Evolutionary conservation across 305 asterid species (phyloP), one percentile per base, ranked within the genome.

Genomic region (Solanum chacoense): DNA sequence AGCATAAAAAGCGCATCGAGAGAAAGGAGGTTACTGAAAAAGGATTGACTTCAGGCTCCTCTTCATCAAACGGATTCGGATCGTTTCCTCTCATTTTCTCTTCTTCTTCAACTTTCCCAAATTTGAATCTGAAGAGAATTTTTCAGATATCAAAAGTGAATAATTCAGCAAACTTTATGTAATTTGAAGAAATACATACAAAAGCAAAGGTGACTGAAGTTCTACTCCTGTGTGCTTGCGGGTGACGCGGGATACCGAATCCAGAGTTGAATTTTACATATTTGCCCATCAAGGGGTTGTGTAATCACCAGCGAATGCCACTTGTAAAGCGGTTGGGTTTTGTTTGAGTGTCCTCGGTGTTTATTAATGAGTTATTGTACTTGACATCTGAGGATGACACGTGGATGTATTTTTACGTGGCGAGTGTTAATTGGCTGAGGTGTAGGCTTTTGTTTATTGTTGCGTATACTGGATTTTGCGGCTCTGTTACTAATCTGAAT

Each of bases 51-150:
- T 95, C 99, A 29, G 92, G 99, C 83, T 95, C 97, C 88, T 91
- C 99, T 90, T 95, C 99, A 90, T 94, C 98, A 90, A 97, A 96
- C 12, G 99, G 99, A 91, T 97, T 97, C 20, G 96, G 98, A 91
- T 97, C 99, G 93, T 89, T 92, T 63, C 94, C 90, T 37, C 98
- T 94, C 98, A 95, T 96, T 45, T 91, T 89, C 65, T 45, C 28
- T 20, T 11, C 65, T 45, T 81, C 10, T 29, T 40, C 85, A 26
- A 80, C 35, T 22, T 14, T 80, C 1, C 18, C 4, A 28, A 16
- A 16, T 45, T 26, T 12, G 37, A 81, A 29, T 81, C 35, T 81
- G 18, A 10, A 5, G 11, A 45, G 38, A 16, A 16, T 80, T 80
- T 38, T 8, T 20, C 16, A 9, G 35, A 78, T 35, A 35, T 35